phyloP scores from a whole-genome alignment of 2,329 filamentous ascomycete genomes.

The Diaporthe vaccinii region DNA sequence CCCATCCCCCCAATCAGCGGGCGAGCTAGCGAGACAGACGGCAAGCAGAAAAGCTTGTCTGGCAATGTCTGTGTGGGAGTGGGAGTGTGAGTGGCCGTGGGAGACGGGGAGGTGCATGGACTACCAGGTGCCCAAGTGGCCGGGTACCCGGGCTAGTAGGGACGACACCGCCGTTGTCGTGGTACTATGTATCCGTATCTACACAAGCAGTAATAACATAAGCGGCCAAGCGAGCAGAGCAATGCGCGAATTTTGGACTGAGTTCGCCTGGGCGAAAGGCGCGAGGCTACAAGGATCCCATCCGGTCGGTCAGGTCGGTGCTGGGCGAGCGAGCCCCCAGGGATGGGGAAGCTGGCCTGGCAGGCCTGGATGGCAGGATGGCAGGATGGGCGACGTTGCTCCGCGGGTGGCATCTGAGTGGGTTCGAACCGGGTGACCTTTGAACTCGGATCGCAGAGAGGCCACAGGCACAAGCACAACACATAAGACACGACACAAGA shows the following conservation, averaged over 20 bases:
- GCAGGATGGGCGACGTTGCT: constrained; percentile 21
- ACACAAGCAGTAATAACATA: background rate
- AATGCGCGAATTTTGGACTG: constrained; percentile 36
- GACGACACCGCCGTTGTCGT: constrained; percentile 16
- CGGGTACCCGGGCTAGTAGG: background rate
- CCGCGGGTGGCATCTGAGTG: constrained; percentile 30
- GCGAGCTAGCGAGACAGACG: constrained; percentile 30
- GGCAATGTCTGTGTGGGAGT: constrained; percentile 8
- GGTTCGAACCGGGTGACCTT: constrained; percentile 20
- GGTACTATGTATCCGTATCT: background rate
- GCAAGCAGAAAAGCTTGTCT: constrained; percentile 38
- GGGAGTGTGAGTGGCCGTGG: background rate
- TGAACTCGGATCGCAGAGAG: constrained; percentile 27
- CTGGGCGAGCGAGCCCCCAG: constrained; percentile 19
- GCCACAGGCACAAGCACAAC: background rate
- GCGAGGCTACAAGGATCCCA: constrained; percentile 35
- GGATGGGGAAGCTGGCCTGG: constrained; percentile 6
- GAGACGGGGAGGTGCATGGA: background rate
- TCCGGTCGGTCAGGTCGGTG: constrained; percentile 19
- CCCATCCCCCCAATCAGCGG: constrained; percentile 16
- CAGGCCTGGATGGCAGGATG: background rate
- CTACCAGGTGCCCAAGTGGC: background rate
- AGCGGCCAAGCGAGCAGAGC: constrained; percentile 5
- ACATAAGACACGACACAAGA: background rate
- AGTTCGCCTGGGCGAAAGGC: constrained; percentile 34